Evolutionary conservation across 805 yeast species (phyloP).

Genomic region (Hanseniaspora pseudoguilliermondii): DNA sequence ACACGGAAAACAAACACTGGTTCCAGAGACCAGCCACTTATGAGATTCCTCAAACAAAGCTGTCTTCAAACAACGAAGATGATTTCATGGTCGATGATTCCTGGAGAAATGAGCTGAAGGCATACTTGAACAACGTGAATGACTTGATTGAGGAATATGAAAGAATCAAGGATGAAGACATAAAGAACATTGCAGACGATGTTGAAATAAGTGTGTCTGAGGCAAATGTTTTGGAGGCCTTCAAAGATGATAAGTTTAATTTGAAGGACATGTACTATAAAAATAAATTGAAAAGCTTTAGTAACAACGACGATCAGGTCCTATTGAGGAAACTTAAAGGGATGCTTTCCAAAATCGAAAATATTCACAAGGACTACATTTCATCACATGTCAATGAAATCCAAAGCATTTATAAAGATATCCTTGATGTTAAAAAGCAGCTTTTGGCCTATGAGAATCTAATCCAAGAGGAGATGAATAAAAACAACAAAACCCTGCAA

Average conservation of each 20-base stretch:
- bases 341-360: not conserved
- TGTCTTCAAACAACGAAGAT: conserved; percentile 36
- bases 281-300: conserved; percentile 26
- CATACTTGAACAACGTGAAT: conserved; percentile 28
- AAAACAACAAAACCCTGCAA: conserved; percentile 39
- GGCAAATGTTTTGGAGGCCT: conserved; percentile 50
- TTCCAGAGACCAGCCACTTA: conserved; percentile 56
- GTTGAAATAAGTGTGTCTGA: conserved; percentile 10
- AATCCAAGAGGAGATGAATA: conserved; percentile 35
- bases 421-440: conserved; percentile 48
- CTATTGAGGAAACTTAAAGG: not conserved
- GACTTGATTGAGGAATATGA: conserved; percentile 14
- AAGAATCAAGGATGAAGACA: conserved; percentile 18
- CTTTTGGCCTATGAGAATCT: conserved; percentile 46
- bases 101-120: conserved; percentile 31
- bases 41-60: conserved; percentile 73
- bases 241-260: conserved; percentile 53
- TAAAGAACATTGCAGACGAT: conserved; percentile 7
- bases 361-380: conserved; percentile 26
- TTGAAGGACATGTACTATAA: conserved; percentile 44
- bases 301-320: not conserved
- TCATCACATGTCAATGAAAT: conserved; percentile 77
- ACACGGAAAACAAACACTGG: conserved; percentile 28
- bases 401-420: conserved; percentile 68
- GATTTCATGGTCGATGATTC: conserved; percentile 22